A percentile compares a stretch with the other conserved stretches of the same genome.
These are phyloP conservation scores for Penicillium cinerascens DNA, from an alignment of 495 filamentous ascomycete species.

Conservation along the genomic window DNA sequence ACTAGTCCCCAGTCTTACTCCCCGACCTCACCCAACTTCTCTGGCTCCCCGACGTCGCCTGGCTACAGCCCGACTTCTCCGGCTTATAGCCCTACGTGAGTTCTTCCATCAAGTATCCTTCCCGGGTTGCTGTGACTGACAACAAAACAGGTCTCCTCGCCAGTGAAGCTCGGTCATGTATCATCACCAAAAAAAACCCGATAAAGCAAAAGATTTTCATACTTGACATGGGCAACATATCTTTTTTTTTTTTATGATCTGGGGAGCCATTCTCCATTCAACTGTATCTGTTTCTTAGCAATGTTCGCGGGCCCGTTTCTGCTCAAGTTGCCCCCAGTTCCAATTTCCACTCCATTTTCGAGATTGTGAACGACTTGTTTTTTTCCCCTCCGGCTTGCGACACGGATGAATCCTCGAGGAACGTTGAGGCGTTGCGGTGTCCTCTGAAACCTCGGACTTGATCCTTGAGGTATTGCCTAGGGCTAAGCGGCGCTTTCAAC, in stretches of 20 bases:
- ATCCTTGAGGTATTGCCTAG: neutral
- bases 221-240: conserved; percentile 39
- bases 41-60: conserved; percentile 57
- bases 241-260: conserved; percentile 30
- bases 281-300: conserved; percentile 30
- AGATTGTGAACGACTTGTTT: conserved; percentile 25
- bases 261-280: conserved; percentile 26
- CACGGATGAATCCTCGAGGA: conserved; percentile 12
- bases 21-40: conserved; percentile 70
- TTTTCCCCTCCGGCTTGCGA: conserved; percentile 20
- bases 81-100: conserved; percentile 46
- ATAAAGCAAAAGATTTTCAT: conserved; percentile 41
- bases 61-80: conserved; percentile 57
- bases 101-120: neutral
- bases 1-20: conserved; percentile 70
- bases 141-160: conserved; percentile 45
- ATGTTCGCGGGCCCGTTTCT: conserved; percentile 23
- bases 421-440: neutral
- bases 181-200: conserved; percentile 30
- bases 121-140: conserved; percentile 15
- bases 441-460: neutral
- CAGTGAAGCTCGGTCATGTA: conserved; percentile 42
- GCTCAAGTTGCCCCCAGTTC: conserved; percentile 12
- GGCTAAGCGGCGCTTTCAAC: neutral
- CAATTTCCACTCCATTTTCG: conserved; percentile 14